A percentile compares a stretch with the other conserved stretches of the same genome.
phyloP scores from a whole-genome alignment of 345 rosid genomes.

The Reutealis trisperma region DNA sequence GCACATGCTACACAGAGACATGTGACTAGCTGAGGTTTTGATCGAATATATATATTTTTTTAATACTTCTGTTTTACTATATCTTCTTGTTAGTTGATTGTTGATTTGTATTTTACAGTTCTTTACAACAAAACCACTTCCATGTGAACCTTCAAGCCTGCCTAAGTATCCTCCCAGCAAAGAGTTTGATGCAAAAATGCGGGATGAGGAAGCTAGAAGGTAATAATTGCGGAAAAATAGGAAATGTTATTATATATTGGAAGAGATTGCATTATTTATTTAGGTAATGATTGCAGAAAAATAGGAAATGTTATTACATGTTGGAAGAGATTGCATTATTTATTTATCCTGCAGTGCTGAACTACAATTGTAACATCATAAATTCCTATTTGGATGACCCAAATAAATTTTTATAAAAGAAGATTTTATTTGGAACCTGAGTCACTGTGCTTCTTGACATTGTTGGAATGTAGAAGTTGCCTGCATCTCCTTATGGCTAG shows the following conservation, averaged over 20 bases:
- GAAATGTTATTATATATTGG: not conserved
- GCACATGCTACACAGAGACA: not conserved
- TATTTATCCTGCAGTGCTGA: not conserved
- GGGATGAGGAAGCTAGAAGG: slow-evolving; percentile 97
- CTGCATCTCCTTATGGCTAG: not conserved
- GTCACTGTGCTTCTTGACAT: not conserved
- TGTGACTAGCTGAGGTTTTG: not conserved
- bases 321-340: not conserved
- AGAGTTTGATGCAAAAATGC: slow-evolving; percentile 93
- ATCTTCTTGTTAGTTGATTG: not conserved
- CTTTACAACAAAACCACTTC: slow-evolving; percentile 77
- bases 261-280: not conserved
- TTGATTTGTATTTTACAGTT: slow-evolving; percentile 48
- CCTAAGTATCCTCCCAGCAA: slow-evolving; percentile 97
- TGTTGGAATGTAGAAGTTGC: not conserved
- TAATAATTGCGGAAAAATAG: slow-evolving; percentile 28
- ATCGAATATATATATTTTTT: not conserved
- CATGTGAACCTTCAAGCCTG: slow-evolving; percentile 94
- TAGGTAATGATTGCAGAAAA: slow-evolving; percentile 51
- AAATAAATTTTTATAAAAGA: not conserved
- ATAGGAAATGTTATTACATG: not conserved
- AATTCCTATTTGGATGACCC: not conserved
- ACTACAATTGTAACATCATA: not conserved
- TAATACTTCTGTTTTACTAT: not conserved
- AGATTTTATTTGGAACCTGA: not conserved